Conservation (phyloP, 768 basidiomycete genomes). For the Termitomyces sp. region DNA sequence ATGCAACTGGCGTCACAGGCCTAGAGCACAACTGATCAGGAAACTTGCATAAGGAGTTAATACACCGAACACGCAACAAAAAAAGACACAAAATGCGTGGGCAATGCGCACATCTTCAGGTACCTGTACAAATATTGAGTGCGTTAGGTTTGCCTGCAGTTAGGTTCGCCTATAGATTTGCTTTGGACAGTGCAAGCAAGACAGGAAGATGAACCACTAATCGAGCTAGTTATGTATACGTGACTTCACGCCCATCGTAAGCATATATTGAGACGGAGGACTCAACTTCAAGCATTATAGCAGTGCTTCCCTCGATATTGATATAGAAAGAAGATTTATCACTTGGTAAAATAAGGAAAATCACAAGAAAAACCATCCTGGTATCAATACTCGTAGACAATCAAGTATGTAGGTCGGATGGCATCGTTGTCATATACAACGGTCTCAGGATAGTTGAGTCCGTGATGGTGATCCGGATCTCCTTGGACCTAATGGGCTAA, state of each 20-base stretch:
- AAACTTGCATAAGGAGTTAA: not conserved
- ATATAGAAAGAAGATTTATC: too few relatives aligned
- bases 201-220: not conserved
- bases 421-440: constrained; percentile 18
- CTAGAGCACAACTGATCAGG: not conserved
- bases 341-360: not conserved
- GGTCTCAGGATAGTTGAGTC: constrained; percentile 15
- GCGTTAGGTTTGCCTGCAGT: too few relatives aligned
- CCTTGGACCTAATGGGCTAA: not conserved
- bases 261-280: too few relatives aligned
- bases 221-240: not conserved
- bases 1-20: not conserved
- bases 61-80: not conserved
- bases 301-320: too few relatives aligned
- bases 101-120: not conserved
- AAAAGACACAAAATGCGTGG: not conserved
- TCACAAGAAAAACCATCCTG: not conserved
- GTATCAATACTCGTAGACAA: constrained; percentile 5
- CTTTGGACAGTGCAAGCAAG: not conserved
- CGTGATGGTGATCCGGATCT: not conserved
- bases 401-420: constrained; percentile 17
- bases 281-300: too few relatives aligned
- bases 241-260: not conserved
- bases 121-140: too few relatives aligned
- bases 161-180: not conserved